Conservation (phyloP, 2,329 filamentous ascomycete species). For the Phaeosphaeria sp. region DNA sequence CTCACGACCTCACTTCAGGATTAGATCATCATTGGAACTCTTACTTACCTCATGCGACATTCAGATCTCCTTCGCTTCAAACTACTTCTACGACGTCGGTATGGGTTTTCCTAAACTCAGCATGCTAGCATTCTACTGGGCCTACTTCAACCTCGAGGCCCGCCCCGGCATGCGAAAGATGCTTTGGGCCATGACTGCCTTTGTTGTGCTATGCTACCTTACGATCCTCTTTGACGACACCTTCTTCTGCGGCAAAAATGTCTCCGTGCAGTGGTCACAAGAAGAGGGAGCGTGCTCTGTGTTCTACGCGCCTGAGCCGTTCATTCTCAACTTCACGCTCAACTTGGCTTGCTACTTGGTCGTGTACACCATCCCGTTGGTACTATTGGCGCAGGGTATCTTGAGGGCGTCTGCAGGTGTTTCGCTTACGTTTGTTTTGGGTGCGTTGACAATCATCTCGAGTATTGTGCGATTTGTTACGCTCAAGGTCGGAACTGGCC, state of each 20-base stretch:
- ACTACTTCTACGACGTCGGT: conserved; percentile 33
- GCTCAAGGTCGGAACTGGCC: conserved; percentile 27
- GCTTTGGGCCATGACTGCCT: conserved; percentile 25
- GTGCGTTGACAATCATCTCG: conserved; percentile 24
- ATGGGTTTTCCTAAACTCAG: conserved; percentile 34
- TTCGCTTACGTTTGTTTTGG: conserved; percentile 21
- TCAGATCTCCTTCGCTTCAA: conserved; percentile 30
- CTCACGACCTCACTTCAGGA: neutral
- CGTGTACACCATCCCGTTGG: conserved; percentile 20
- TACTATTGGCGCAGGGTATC: conserved; percentile 17
- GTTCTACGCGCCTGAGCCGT: conserved; percentile 29
- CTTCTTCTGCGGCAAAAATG: conserved; percentile 26
- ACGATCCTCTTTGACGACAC: conserved; percentile 30
- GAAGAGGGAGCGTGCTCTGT: conserved; percentile 30
- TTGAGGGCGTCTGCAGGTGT: conserved; percentile 17
- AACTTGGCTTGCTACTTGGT: conserved; percentile 29
- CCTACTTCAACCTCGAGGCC: conserved; percentile 24
- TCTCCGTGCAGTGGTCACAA: conserved; percentile 28
- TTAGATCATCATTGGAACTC: no score
- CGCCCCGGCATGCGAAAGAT: conserved; percentile 29
- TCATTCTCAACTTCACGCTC: conserved; percentile 34
- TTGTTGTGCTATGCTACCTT: conserved; percentile 26
- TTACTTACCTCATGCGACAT: neutral
- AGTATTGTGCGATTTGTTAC: conserved; percentile 26
- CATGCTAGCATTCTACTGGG: conserved; percentile 33